phyloP scores from a whole-genome alignment of 495 filamentous ascomycete species.

The Aspergillus wentii region DNA sequence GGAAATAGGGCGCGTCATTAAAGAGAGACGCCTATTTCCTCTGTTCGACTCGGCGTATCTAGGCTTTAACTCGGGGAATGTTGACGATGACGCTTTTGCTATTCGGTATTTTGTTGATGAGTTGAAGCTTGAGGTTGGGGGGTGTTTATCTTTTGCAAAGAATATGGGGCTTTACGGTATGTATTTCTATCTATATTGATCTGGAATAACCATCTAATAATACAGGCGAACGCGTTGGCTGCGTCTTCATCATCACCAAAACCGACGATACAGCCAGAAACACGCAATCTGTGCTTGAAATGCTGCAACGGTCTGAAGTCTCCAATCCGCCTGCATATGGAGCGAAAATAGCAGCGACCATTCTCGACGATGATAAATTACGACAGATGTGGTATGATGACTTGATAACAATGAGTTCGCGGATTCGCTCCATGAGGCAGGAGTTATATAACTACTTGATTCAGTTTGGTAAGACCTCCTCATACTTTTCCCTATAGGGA shows the following conservation, averaged over 20 bases:
- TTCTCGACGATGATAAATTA: constrained; percentile 22
- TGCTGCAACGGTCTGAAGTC: constrained; percentile 33
- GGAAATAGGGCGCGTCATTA: constrained; percentile 17
- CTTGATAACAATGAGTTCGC: constrained; percentile 32
- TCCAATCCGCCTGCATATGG: constrained; percentile 38
- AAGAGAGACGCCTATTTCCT: constrained; percentile 24
- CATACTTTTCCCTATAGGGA: not conserved
- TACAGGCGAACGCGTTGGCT: constrained; percentile 25
- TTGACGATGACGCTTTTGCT: constrained; percentile 35
- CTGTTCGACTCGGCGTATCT: constrained; percentile 45
- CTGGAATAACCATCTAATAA: too few relatives aligned
- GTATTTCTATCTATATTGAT: too few relatives aligned
- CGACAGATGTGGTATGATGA: constrained; percentile 32
- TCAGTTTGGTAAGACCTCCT: constrained; percentile 7
- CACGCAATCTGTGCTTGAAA: constrained; percentile 23
- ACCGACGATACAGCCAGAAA: constrained; percentile 14
- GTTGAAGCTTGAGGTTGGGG: constrained; percentile 12
- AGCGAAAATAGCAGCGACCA: constrained; percentile 29
- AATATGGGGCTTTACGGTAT: constrained; percentile 41
- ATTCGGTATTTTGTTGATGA: constrained; percentile 27
- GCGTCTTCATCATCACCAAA: constrained; percentile 13
- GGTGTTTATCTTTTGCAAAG: constrained; percentile 39
- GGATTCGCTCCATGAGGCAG: constrained; percentile 30
- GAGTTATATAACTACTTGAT: constrained; percentile 21
- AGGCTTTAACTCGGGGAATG: constrained; percentile 36